These are phyloP conservation scores for Lachnellula cervina DNA, from an alignment of 2,329 filamentous ascomycete species.

Conservation along the genomic window DNA sequence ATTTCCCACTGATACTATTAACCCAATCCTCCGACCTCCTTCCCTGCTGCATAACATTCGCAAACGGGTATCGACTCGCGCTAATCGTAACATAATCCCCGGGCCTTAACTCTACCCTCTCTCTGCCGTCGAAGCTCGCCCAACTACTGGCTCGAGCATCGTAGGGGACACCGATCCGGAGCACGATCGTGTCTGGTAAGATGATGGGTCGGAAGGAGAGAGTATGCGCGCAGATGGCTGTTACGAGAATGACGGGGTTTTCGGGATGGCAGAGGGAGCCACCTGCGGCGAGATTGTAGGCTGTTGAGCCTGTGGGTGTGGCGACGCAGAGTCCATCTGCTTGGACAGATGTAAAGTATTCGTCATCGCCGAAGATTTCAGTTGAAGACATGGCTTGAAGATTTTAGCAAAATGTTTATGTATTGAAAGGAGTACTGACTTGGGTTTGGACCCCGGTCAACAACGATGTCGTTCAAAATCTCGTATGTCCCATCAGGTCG, in stretches of 20 bases:
- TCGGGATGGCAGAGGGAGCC: slow-evolving; percentile 93
- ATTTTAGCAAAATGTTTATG: slow-evolving; percentile 3
- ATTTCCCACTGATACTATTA: slow-evolving; percentile 71
- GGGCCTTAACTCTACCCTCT: slow-evolving; percentile 72
- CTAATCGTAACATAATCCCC: slow-evolving; percentile 84
- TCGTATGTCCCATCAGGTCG: slow-evolving; percentile 78
- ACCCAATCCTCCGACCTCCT: slow-evolving; percentile 73
- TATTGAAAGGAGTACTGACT: slow-evolving; percentile 52
- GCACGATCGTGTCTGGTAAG: slow-evolving; percentile 89
- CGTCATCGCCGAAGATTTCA: slow-evolving; percentile 90
- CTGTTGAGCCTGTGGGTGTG: slow-evolving; percentile 90
- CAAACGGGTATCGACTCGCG: slow-evolving; percentile 75
- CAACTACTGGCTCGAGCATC: slow-evolving; percentile 83
- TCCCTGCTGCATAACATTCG: slow-evolving; percentile 66
- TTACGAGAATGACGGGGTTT: slow-evolving; percentile 92
- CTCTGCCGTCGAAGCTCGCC: slow-evolving; percentile 96
- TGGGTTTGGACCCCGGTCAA: slow-evolving; percentile 88
- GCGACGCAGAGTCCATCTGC: slow-evolving; percentile 92
- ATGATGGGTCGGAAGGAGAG: slow-evolving; percentile 96
- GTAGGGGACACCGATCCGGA: slow-evolving; percentile 91
- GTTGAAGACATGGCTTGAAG: slow-evolving; percentile 76
- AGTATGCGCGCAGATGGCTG: slow-evolving; percentile 91
- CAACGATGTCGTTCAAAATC: slow-evolving; percentile 94
- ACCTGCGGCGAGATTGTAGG: slow-evolving; percentile 94
- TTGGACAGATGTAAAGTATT: slow-evolving; percentile 85